Evolutionary conservation across 345 rosid genomes (phyloP), one percentile per base, ranked within the genome.

Genomic region (Bruguiera gymnorhiza): DNA sequence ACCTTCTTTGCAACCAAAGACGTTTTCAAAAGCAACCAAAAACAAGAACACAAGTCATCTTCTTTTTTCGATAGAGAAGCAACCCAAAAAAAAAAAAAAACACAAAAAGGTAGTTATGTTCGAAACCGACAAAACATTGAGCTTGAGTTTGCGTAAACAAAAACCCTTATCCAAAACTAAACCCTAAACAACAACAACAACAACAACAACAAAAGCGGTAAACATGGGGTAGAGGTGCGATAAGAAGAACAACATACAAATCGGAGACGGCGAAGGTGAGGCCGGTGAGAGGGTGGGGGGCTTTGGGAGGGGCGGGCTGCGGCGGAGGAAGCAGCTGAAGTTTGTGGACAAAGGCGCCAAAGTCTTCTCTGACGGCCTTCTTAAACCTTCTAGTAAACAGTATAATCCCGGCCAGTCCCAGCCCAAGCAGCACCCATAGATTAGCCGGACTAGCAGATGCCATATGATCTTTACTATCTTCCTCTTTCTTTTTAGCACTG

Each of bases 281-380:
- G 43, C 79, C 88, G 36, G 96, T 86, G 79, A 95, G 97, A 30
- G 98, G 98, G 60, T 95, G 99, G 31, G 92, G 97, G 43, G 99
- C 99, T 72, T 92, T 95, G 63, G 97, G 99, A 72, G 99, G 99
- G 68, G 97, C 86, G 27, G 98, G 99, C 69, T 78, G 99, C 23
- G 99, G 99, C 27, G 99, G 99, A 65, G 99, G 99, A 50, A 90
- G 90, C 0, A 95, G 83, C 65, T 86, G 80, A 56, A 95, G 87
- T 86, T 79, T 90, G 71, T 81, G 83, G 65, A 95, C 67, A 61
- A 95, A 92, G 32, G 99, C 99, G 34, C 99, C 99, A 65, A 90
- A 95, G 82, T 95, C 99, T 66, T 86, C 87, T 68, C 83, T 87
- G 68, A 85, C 60, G 15, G 77, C 67, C 69, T 79, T 90, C 87